Base-by-base conservation (phyloP, 257 asterid genomes). In the Asclepias syriaca region DNA sequence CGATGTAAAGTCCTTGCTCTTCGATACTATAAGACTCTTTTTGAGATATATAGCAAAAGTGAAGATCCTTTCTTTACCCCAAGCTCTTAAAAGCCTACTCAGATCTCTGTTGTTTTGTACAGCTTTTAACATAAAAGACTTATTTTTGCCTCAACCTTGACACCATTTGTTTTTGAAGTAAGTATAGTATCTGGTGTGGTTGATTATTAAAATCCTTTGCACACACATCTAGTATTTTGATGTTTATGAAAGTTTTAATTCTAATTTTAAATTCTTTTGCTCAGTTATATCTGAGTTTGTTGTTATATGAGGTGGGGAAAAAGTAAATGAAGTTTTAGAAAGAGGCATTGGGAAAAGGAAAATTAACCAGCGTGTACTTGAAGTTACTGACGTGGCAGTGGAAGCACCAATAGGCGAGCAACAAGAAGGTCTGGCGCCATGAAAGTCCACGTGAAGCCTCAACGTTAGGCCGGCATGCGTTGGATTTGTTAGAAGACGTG, bases 31-130 rank as follows among this genome's bases (percentile, higher is more conserved):
- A n/a, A 68, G 6, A 68, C 12, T 9, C 59, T 49, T 29, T 68
- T 68, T 27, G 72, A 68, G 39, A 68, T 68, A 11, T 68, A 68
- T 48, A 8, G 72, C 12, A 48, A 68, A 12, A 53, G 32, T 2
- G 71, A 66, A 32, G 72, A 68, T 68, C 59, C 46, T 24, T 68
- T 68, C 72, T 46, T 68, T 37, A 21, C 21, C 22, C 55, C 55
- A 1, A 19, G 53, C 37, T 21, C 56, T n/a, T 45, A 40, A 45
- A 43, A 43, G 48, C 48, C 48, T 43, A 10, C n/a, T 29, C 7
- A 11, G 40, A 27, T 12, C 15, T 59, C 29, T 3, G 9, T 27
- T 59, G n/a, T 2, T 27, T 29, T 58, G 39, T 22, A 58, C 64
- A 57, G 37, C 16, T 22, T 22, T 24, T 57, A 11, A 57, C 64